Base-by-base conservation (phyloP, 371 early-diverging fungal genomes). In the Phascolomyces articulosus region DNA sequence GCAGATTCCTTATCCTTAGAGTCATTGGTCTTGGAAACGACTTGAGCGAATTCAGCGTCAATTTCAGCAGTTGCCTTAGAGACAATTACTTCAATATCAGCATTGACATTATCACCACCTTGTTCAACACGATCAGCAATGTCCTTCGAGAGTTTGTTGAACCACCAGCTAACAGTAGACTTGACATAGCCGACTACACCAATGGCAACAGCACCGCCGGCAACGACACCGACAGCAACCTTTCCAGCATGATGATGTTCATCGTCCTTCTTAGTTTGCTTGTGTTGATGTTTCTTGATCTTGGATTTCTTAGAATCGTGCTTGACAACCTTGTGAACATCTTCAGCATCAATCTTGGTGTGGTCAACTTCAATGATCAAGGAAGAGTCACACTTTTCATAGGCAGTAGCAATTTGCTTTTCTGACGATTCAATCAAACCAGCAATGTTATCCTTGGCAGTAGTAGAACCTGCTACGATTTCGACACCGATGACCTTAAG, bases 11-110 rank as follows among this genome's bases (percentile, higher is more conserved):
- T 40, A 26, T 49, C 51, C 21, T 20, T 24, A 9, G 23, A 11
- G 9, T 49, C 26, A 7, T 24, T 23, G 44, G 55, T 47, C 41
- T 65, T 58, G 58, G 21, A 24, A 16, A 41, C 1, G 23, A 51
- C 49, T 0, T 1, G 18, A 4, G 41, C 15, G 29, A 40, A 58
- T 20, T 63, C 49, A 11, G 21, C 38, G 20, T 62, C 53, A 16
- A 67, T 62, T 10, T 29, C 41, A 48, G 59, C 28, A 21, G 38
- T 66, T 51, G 75, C 65, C 60, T 73, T 69, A 34, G 66, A 55
- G 60, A 75, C 69, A 56, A 78, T 75, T 10, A 62, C 53, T 40
- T 78, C 74, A 63, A 78, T 78, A 24, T 78, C 75, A 15, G 59
- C 48, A 18, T 47, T 41, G 26, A 66, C 67, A 28, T 58, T 63